Evolutionary conservation across 2,329 filamentous ascomycete species (phyloP).

Genomic region (Microascus cirrosus): DNA sequence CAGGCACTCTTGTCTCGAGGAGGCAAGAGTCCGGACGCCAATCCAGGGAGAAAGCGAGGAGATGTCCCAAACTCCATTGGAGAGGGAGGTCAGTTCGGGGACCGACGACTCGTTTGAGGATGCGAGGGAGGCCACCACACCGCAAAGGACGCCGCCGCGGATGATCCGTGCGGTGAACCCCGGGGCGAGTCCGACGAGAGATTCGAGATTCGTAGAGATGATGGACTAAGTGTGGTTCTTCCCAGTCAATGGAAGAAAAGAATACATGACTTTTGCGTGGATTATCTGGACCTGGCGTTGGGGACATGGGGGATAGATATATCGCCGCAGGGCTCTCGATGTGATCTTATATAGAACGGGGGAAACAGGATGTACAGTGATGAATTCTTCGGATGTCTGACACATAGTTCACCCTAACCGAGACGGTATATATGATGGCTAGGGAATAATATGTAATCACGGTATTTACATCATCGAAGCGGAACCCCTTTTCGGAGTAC

Average conservation of each 20-base stretch:
- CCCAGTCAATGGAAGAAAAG: background rate
- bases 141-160: slow-evolving; percentile 22
- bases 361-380: background rate
- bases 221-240: background rate
- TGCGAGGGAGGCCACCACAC: background rate
- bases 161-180: slow-evolving; percentile 21
- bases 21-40: background rate
- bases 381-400: too few relatives aligned
- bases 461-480: background rate
- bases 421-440: too few relatives aligned
- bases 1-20: background rate
- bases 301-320: background rate
- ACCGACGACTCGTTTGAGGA: slow-evolving; percentile 3
- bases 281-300: background rate
- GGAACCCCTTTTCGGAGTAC: background rate
- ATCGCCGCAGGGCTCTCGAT: background rate
- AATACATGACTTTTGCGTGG: background rate
- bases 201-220: slow-evolving; percentile 46
- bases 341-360: background rate
- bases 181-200: slow-evolving; percentile 40
- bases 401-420: too few relatives aligned
- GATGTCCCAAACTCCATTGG: background rate
- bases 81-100: background rate
- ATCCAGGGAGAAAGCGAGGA: background rate
- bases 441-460: too few relatives aligned